These are phyloP conservation scores for Kwoniella europaea DNA, from an alignment of 768 basidiomycete genomes.

Conservation along the genomic window DNA sequence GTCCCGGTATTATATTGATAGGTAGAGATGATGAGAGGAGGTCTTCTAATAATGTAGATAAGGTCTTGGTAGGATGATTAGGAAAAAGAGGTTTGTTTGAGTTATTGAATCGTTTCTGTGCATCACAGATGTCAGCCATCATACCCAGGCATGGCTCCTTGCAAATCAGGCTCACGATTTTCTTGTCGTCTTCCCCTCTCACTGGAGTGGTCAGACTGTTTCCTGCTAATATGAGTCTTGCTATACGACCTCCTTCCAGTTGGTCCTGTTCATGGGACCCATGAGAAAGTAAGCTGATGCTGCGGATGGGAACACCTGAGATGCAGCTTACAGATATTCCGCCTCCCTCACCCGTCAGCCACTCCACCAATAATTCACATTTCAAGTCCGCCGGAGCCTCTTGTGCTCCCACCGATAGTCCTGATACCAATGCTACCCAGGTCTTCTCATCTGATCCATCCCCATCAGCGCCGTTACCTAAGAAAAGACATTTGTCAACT, in stretches of 20 bases:
- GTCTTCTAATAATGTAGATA: constrained; percentile 75
- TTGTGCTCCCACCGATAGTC: constrained; percentile 74
- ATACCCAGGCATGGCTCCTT: background rate
- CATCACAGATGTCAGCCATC: constrained; percentile 8
- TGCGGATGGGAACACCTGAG: background rate
- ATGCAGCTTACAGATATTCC: constrained; percentile 61
- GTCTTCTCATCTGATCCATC: constrained; percentile 33
- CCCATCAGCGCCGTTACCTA: background rate
- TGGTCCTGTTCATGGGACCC: constrained; percentile 62
- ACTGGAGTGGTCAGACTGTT: constrained; percentile 74
- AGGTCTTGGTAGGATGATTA: constrained; percentile 71
- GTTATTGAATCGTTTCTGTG: constrained; percentile 54
- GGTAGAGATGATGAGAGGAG: constrained; percentile 74
- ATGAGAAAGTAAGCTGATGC: constrained; percentile 13
- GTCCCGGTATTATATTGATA: constrained; percentile 85
- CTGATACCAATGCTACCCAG: constrained; percentile 86
- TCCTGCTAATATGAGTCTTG: constrained; percentile 85
- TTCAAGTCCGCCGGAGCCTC: constrained; percentile 64
- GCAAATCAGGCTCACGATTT: constrained; percentile 37
- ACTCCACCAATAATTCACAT: constrained; percentile 86
- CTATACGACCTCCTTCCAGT: constrained; percentile 70
- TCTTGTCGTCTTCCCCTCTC: constrained; percentile 56
- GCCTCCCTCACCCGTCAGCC: constrained; percentile 82
- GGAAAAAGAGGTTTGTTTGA: constrained; percentile 64
- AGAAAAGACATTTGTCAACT: background rate